Evolutionary conservation across 164 flowering plant genomes (phyloP), one percentile per base, ranked within the genome.

Genomic region (Stephania yunnanensis): DNA sequence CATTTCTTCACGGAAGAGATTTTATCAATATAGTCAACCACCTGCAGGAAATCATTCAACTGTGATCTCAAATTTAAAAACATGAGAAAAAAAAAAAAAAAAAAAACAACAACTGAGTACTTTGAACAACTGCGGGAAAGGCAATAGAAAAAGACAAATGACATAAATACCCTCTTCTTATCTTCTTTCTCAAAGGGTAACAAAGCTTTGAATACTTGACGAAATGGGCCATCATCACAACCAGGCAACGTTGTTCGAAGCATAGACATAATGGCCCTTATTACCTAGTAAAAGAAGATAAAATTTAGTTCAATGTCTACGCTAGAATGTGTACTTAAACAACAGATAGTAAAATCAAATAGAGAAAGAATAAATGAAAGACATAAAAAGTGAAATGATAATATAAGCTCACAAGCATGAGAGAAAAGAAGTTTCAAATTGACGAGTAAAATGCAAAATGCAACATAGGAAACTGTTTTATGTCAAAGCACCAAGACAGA

Each of bases 211-310:
- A 92, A 92, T 65, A 79, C 91, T 82, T 83, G 92, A 76, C 92
- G 93, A 86, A 86, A 95, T 73, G 94, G 80, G 10, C 83, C 85
- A 85, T 91, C 93, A 78, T 89, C 98, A 86, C 97, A 95, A 70
- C 86, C 87, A 29, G 90, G 89, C 72, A 91, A 74, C 53, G 92
- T 70, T 70, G 98, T 91, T 81, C 78, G 87, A 75, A 93, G 93
- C 88, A 95, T 86, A 15, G 97, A 87, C 76, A 91, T 75, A 72
- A 95, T 89, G 74, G 91, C 86, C 81, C 83, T 88, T 22, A 89
- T 89, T 69, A 89, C 92, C 97, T 95, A 74, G 45, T 29, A 76
- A 64, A 31, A 84, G 17, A 83, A 58, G 13, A 48, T 64, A 11
- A 58, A 68, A 44, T 10, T 74, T 74, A 74, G 72, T 67, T 68